Evolutionary conservation across 495 filamentous ascomycete species (phyloP), one percentile per base, ranked within the genome.

Genomic region (Sordaria brevicollis): DNA sequence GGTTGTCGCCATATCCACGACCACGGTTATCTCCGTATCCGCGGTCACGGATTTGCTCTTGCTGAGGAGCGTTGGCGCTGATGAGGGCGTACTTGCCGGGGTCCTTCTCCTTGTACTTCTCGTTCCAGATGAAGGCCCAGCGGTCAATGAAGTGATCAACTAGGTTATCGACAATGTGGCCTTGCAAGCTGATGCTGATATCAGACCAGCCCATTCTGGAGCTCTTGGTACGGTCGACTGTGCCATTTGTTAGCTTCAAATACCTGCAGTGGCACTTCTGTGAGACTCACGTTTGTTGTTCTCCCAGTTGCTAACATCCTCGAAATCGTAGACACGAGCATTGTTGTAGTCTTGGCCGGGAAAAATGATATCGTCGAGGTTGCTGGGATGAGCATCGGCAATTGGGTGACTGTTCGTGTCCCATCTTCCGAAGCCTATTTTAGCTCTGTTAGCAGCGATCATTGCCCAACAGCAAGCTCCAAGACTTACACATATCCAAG

Each of bases 281-380:
- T 29, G 2, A 57, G 38, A 71, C 81, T 70, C 54, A 83, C 83
- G 85, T 74, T 96, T 91, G 76, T 98, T 98, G 43, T 93, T 85
- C 57, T 96, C 86, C 87, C 89, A 96, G 68, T 96, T 86, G 3
- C 86, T 77, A 11, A 97, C 93, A 75, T 94, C 90, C 66, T 92
- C 85, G 78, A 98, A 98, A 75, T 98, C 94, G 74, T 89, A 89
- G 21, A 94, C 86, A 43, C 93, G 79, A 35, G 93, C 93, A 76
- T 98, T 97, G 80, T 98, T 98, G 79, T 91, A 98, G 75, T 98
- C 94, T 72, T 98, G 94, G 6, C 94, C 94, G 0, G 92, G 91
- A 79, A 96, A 97, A 0, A 97, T 80, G 37, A 89, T 91, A 33
- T 85, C 80, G 62, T 90, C 86, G 2, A 96, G 76, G 77, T 95